Base-by-base conservation (phyloP, 2,329 filamentous ascomycete species). In the Phyllosticta ampelicida region DNA sequence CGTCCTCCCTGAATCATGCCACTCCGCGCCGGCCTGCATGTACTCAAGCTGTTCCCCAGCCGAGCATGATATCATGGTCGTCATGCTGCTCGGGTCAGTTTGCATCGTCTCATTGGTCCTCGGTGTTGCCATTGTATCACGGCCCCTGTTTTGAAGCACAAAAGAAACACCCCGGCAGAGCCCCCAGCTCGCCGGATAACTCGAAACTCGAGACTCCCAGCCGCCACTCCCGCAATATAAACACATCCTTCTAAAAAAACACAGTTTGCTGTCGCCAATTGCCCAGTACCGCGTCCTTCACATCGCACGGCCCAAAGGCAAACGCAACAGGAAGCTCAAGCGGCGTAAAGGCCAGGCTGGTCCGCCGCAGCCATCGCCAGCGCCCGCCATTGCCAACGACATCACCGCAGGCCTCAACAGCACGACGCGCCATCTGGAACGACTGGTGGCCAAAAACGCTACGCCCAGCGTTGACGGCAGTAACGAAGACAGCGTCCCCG, bases 321-420 rank as follows among this genome's bases (percentile, higher is more conserved):
- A 82, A 64, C 75, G 82, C 48, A 74, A 71, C 51, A 81, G 75
- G 65, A 83, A 78, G 63, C 71, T 78, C 58, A 81, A 81, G 64
- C 75, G 74, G 48, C 48, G 23, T 48, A 67, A 54, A 71, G 63
- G 65, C 66, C 26, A 67, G 66, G 51, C 48, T 60, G 60, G 63
- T 61, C 19, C 26, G 19, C 51, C 51, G 60, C 49, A n/a, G 16
- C n/a, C 56, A 26, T 63, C 56, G 62, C 83, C 84, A 9, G 61
- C 44, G 23, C 50, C 58, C 3, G 80, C 80, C 53, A 71, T 89
- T 9, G 70, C 73, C n/a, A 71, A 72, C 3, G 78, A 79, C 61
- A 68, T 90, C 48, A 80, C 87, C 53, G 73, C 87, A 53, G 87
- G 87, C 2, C 73, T 89, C 51, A 81, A 84, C 63, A 77, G 74